Conservation (phyloP, 1,284 basidiomycete species). For the Cutaneotrichosporon mucoides region DNA sequence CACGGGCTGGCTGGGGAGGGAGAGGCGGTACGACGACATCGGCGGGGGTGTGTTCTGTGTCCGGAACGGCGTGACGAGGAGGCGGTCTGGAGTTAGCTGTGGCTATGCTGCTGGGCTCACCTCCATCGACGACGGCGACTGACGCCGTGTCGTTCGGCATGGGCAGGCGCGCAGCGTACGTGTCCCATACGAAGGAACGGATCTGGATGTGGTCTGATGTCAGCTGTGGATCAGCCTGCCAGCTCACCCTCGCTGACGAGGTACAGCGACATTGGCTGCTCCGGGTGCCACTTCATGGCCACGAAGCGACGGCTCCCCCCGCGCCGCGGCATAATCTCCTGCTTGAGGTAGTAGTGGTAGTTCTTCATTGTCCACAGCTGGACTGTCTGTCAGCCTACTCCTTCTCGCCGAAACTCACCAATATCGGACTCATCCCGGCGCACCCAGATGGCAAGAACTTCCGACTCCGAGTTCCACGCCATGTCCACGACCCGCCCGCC, state of each 20-base stretch:
- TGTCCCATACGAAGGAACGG: constrained; percentile 72
- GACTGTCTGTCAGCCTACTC: constrained; percentile 54
- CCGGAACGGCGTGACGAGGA: constrained; percentile 87
- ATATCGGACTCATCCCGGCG: constrained; percentile 65
- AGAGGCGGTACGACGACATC: constrained; percentile 74
- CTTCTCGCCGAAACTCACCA: constrained; percentile 52
- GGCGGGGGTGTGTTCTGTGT: constrained; percentile 92
- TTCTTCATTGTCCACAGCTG: constrained; percentile 95
- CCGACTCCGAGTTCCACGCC: constrained; percentile 85
- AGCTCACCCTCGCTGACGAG: constrained; percentile 64
- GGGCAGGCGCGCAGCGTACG: constrained; percentile 59
- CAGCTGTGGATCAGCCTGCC: neutral
- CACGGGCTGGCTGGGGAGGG: constrained; percentile 56
- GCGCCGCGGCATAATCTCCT: constrained; percentile 61
- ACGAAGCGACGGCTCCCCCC: constrained; percentile 56
- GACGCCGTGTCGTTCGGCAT: constrained; percentile 74
- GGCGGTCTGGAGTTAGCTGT: constrained; percentile 53
- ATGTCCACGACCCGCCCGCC: constrained; percentile 63
- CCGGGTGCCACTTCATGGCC: constrained; percentile 80
- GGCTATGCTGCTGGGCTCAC: constrained; percentile 52
- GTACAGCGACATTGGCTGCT: constrained; percentile 65
- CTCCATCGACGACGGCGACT: constrained; percentile 87
- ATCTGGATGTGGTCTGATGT: constrained; percentile 55
- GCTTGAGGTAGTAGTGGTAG: constrained; percentile 96
- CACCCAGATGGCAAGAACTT: constrained; percentile 79